Conservation (phyloP, 306 rosid species). For the Castanopsis chinensis region DNA sequence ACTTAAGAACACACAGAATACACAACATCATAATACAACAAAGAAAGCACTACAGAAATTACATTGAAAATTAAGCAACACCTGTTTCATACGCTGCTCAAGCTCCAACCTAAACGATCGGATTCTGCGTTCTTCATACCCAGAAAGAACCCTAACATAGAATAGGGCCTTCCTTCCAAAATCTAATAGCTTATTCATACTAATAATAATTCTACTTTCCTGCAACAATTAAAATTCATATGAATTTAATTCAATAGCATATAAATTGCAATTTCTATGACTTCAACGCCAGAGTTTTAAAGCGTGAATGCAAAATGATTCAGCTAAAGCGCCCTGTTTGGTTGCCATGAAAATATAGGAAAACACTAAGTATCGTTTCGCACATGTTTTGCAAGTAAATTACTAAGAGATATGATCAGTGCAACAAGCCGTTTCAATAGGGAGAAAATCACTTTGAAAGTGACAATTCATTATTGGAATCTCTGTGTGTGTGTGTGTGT, state of each 20-base stretch:
- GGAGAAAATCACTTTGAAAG: too few relatives aligned
- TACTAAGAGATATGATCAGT: too few relatives aligned
- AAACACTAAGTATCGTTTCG: too few relatives aligned
- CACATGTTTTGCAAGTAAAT: too few relatives aligned
- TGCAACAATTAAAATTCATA: conserved; percentile 11
- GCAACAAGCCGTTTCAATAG: too few relatives aligned
- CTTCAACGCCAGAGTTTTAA: too few relatives aligned
- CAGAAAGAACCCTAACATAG: conserved; percentile 77
- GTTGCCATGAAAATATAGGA: too few relatives aligned
- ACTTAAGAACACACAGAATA: background rate
- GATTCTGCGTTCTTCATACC: conserved; percentile 88
- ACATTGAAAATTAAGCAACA: background rate
- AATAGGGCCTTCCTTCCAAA: conserved; percentile 70
- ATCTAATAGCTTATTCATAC: conserved; percentile 46
- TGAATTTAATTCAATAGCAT: background rate
- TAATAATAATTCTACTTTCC: conserved; percentile 3
- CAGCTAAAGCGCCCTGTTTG: too few relatives aligned
- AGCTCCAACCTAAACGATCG: conserved; percentile 58
- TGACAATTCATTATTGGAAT: too few relatives aligned
- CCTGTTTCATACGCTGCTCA: conserved; percentile 55
- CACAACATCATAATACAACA: background rate
- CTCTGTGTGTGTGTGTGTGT: too few relatives aligned
- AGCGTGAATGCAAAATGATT: too few relatives aligned
- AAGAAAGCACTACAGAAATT: background rate
- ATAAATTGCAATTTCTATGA: too few relatives aligned